Base-by-base conservation (phyloP, 2,329 filamentous ascomycete species). In the Basipetospora chlamydospora region DNA sequence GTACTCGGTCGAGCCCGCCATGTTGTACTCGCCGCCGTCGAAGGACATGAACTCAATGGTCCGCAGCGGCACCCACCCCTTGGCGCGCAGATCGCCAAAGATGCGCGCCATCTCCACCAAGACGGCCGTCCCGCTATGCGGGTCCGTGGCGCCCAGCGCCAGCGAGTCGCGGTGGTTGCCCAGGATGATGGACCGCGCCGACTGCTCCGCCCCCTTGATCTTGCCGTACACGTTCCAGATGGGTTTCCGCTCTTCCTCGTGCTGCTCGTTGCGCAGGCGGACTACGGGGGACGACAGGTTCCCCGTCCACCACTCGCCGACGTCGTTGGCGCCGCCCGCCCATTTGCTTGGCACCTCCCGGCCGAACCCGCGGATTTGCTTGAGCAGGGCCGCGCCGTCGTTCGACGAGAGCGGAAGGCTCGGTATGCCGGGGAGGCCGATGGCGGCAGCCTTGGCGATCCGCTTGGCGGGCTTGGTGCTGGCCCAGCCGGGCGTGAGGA, bases 31-130 rank as follows among this genome's bases (percentile, higher is more conserved):
- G 46, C 80, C 80, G 4, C 74, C 90, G 54, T 98, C 90, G 90
- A 90, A 98, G 23, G 84, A 94, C 50, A 87, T 86, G 55, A 98
- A 96, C 54, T 93, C 82, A 44, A 98, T 93, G 3, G 85, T 92
- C n/a, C 90, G 79, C 12, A 93, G 65, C 1, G 90, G 90, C 18
- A 82, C 72, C 90, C 90, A 98, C 37, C 87, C 88, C 39, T 76
- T 72, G 12, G 66, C 58, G 16, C 77, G 66, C 12, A 96, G 69
- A 43, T 84, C 75, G 28, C 86, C 85, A 48, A 98, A 83, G 33
- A 94, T 76, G 30, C 81, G 77, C 16, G 82, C 77, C 40, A 96
- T 67, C 59, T 98, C 90, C 37, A 96, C 69, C 68, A 98, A 80
- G 28, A 96, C 70, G 5, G 88, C 88, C 0, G 86, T 93, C 20